Base-by-base conservation (phyloP, 2,329 filamentous ascomycete genomes). In the Blumeriella jaapii region DNA sequence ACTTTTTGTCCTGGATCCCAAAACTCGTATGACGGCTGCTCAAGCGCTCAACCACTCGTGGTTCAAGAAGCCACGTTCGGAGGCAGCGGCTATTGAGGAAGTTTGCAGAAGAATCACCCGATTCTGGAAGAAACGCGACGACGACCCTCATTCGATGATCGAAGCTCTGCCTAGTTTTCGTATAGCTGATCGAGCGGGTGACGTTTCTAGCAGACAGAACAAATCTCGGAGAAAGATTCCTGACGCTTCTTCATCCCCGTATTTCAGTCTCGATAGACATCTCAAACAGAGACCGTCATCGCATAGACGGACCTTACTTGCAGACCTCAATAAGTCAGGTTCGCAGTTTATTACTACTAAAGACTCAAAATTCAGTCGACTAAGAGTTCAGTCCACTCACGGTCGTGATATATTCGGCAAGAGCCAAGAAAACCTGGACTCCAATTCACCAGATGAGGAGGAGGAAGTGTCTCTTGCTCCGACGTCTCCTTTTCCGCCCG, bases 1-100 rank as follows among this genome's bases (percentile, higher is more conserved):
- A 16, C 61, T 63, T 32, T 46, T 65, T 3, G 39, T 44, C 11
- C 41, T 53, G 15, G 48, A 59, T 24, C 52, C 57, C 20, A 27
- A 38, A 5, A 19, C 40, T 8, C 52, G 63, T 31, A 53, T 60
- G 29, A 58, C 56, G 14, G 57, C 58, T 4, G 22, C 27, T 1
- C 31, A 55, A 39, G 55, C 57, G 13, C 47, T 57, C 30, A 27
- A 40, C 12, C 60, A 65, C 44, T 24, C 37, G 19, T 66, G 62
- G 62, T 55, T 64, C 37, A 48, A 37, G 12, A 43, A 44, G 13
- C 48, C 48, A 13, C 26, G 16, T 7, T 25, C 39, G 1, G 49
- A 54, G 38, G 50, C 46, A n/a, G 22, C 22, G 8, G 34, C 42
- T 5, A 41, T 54, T 13, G 40, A 50, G 18, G 40, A 48, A n/a